Evolutionary conservation across 805 yeast genomes (phyloP).

Genomic region (Schwanniomyces yamadae): DNA sequence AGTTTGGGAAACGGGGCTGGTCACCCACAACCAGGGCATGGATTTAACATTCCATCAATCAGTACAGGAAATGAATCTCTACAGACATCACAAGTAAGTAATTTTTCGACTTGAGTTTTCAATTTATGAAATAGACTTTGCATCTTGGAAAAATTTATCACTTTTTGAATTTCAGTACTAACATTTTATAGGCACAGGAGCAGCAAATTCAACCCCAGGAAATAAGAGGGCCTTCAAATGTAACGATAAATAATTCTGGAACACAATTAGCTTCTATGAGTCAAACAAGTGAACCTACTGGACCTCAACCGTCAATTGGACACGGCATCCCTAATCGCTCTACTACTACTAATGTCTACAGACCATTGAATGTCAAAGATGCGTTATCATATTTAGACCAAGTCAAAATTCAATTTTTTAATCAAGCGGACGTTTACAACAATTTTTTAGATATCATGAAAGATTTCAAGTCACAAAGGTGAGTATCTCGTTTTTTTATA

Average conservation of each 20-base stretch:
- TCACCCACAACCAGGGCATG: slow-evolving; percentile 42
- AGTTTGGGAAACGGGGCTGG: slow-evolving; percentile 43
- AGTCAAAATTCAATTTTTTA: slow-evolving; percentile 87
- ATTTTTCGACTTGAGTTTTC: not conserved
- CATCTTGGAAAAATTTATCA: not conserved
- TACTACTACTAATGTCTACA: slow-evolving; percentile 46
- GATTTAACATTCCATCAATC: slow-evolving; percentile 50
- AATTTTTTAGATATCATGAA: slow-evolving; percentile 97
- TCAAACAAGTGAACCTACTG: slow-evolving; percentile 17
- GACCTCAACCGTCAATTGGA: slow-evolving; percentile 15
- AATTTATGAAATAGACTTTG: not conserved
- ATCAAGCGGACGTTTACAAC: slow-evolving; percentile 94
- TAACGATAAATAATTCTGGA: slow-evolving; percentile 14
- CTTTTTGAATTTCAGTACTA: slow-evolving; percentile 5
- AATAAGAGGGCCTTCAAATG: slow-evolving; percentile 25
- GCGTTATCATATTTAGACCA: slow-evolving; percentile 94
- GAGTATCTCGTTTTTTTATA: slow-evolving; percentile 22
- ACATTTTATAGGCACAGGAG: slow-evolving; percentile 12
- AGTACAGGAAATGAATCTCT: slow-evolving; percentile 33
- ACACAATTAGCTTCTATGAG: slow-evolving; percentile 29
- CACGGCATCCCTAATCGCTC: slow-evolving; percentile 43
- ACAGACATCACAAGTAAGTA: slow-evolving; percentile 24
- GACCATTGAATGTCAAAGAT: slow-evolving; percentile 92
- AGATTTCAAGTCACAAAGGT: slow-evolving; percentile 93
- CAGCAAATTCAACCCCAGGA: slow-evolving; percentile 21